Evolutionary conservation across 1,284 basidiomycete species (phyloP).

Genomic region (Paramarasmius palmivorus): DNA sequence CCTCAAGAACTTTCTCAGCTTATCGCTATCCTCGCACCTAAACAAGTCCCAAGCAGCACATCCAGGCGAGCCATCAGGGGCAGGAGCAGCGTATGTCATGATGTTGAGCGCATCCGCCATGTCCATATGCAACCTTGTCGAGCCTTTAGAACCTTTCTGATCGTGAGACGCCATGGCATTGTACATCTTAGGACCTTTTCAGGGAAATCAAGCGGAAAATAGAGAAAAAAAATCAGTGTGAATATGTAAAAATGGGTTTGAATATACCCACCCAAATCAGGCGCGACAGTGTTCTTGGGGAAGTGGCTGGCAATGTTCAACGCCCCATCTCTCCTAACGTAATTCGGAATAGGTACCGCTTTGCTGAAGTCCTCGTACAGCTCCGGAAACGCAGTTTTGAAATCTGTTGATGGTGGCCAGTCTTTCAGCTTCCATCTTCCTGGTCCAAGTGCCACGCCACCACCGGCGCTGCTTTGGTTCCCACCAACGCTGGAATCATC

Average conservation of each 20-base stretch:
- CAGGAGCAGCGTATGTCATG: slow-evolving; percentile 75
- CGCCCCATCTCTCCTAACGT: slow-evolving; percentile 85
- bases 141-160: slow-evolving; percentile 68
- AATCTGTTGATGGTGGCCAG: slow-evolving; percentile 89
- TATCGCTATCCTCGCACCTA: slow-evolving; percentile 79
- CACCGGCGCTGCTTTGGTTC: too few species aligned
- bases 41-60: slow-evolving; percentile 94
- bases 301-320: slow-evolving; percentile 89
- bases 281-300: slow-evolving; percentile 79
- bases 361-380: slow-evolving; percentile 86
- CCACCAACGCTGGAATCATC: too few species aligned
- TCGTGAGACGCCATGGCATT: slow-evolving; percentile 72
- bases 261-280: slow-evolving; percentile 74
- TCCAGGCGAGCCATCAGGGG: slow-evolving; percentile 67
- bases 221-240: slow-evolving; percentile 6
- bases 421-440: slow-evolving; percentile 88
- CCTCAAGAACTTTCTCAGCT: slow-evolving; percentile 73
- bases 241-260: slow-evolving; percentile 7
- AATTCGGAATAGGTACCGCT: slow-evolving; percentile 85
- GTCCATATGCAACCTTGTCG: slow-evolving; percentile 93
- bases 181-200: slow-evolving; percentile 77
- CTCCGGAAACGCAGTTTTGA: slow-evolving; percentile 81
- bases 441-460: neutral
- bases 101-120: slow-evolving; percentile 95
- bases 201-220: slow-evolving; percentile 9